These are phyloP conservation scores for Geosmithia putterillii DNA, from an alignment of 2,329 filamentous ascomycete species.

Conservation along the genomic window DNA sequence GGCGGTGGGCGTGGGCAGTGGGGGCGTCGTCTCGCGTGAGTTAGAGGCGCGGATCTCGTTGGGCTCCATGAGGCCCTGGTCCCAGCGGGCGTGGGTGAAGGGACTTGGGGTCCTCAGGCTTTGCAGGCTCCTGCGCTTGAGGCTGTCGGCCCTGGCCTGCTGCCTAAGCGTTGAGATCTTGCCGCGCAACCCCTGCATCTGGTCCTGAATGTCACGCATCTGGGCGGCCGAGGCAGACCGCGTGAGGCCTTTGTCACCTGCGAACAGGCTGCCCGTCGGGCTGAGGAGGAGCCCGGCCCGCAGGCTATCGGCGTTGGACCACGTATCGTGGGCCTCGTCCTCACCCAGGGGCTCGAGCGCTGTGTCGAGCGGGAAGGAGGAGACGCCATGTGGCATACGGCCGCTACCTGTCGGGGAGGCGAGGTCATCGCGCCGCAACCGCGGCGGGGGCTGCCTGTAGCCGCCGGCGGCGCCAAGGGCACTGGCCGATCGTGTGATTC, in stretches of 20 bases:
- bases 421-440: conserved; percentile 10
- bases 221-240: conserved; percentile 63
- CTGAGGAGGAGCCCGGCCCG: conserved; percentile 25
- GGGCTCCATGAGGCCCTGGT: conserved; percentile 13
- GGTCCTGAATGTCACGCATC: conserved; percentile 63
- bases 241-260: conserved; percentile 38
- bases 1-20: conserved; percentile 3
- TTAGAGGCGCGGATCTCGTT: conserved; percentile 7
- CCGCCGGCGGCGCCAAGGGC: conserved; percentile 47
- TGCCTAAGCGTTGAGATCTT: conserved; percentile 73
- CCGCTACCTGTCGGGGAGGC: background rate
- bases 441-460: conserved; percentile 36
- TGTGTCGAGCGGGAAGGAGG: conserved; percentile 26
- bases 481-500: conserved; percentile 49
- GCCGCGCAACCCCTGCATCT: conserved; percentile 76
- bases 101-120: conserved; percentile 66
- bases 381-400: conserved; percentile 15
- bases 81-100: conserved; percentile 53
- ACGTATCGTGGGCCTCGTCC: conserved; percentile 24
- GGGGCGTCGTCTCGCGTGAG: conserved; percentile 6
- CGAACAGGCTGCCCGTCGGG: conserved; percentile 28
- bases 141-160: conserved; percentile 64
- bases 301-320: conserved; percentile 12
- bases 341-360: conserved; percentile 42
- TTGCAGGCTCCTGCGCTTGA: conserved; percentile 66